Evolutionary conservation across 2,329 filamentous ascomycete genomes (phyloP).

Genomic region (Fusarium torreyae): DNA sequence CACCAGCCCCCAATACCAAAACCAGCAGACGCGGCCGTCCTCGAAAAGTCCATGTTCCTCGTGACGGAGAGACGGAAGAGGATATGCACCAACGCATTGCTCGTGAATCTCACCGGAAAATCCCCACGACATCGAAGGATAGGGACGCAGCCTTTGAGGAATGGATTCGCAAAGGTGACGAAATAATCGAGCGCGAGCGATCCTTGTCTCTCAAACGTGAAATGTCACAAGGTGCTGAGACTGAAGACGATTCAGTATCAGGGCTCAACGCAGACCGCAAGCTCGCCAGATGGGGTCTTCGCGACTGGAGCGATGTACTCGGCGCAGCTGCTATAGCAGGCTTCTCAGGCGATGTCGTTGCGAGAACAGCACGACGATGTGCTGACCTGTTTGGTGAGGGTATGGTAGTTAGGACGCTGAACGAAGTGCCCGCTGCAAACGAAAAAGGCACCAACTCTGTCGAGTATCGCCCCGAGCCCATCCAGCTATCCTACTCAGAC

Average conservation of each 20-base stretch:
- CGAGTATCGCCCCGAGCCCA: slow-evolving; percentile 52
- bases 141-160: slow-evolving; percentile 55
- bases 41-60: slow-evolving; percentile 57
- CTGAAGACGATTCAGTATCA: slow-evolving; percentile 30
- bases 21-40: slow-evolving; percentile 57
- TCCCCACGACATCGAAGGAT: slow-evolving; percentile 47
- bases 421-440: slow-evolving; percentile 51
- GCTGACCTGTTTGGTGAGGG: slow-evolving; percentile 80
- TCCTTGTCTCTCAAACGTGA: slow-evolving; percentile 35
- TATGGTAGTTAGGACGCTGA: slow-evolving; percentile 75
- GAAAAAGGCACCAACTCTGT: slow-evolving; percentile 45
- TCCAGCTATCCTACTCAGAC: slow-evolving; percentile 46
- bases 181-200: slow-evolving; percentile 41
- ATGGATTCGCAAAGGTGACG: slow-evolving; percentile 54
- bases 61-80: slow-evolving; percentile 62
- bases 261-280: slow-evolving; percentile 47
- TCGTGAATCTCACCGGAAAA: slow-evolving; percentile 55
- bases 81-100: slow-evolving; percentile 66
- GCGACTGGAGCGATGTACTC: slow-evolving; percentile 90
- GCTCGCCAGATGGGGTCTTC: slow-evolving; percentile 60
- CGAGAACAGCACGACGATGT: slow-evolving; percentile 81
- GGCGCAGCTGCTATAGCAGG: slow-evolving; percentile 83
- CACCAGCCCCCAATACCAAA: slow-evolving; percentile 19
- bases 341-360: slow-evolving; percentile 75
- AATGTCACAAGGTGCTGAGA: slow-evolving; percentile 33